Evolutionary conservation across 352 stramenopile genomes (phyloP).

Genomic region (Phytophthora ramorum): DNA sequence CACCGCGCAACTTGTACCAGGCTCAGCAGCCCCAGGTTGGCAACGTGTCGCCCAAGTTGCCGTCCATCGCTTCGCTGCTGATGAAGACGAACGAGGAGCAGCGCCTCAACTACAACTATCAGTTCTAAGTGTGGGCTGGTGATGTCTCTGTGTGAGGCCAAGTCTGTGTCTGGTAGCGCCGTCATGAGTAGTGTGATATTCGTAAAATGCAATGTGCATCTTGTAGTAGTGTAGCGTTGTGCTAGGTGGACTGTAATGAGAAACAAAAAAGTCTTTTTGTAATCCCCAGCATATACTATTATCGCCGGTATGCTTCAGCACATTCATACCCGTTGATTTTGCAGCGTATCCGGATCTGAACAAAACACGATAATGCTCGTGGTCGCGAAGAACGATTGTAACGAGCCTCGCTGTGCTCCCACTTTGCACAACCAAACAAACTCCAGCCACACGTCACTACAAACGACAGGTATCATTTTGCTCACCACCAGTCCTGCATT

Average conservation of each 20-base stretch:
- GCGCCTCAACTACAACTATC: slow-evolving; percentile 31
- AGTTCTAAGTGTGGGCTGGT: slow-evolving; percentile 33
- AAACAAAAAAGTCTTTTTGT: slow-evolving; percentile 26
- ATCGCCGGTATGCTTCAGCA: too few relatives aligned
- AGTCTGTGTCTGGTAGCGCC: slow-evolving; percentile 20
- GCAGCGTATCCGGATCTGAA: background rate
- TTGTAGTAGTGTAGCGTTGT: slow-evolving; percentile 18
- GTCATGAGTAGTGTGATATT: slow-evolving; percentile 19
- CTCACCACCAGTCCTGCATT: too few relatives aligned
- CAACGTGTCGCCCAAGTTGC: slow-evolving; percentile 48
- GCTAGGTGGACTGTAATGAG: slow-evolving; percentile 30
- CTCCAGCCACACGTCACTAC: too few relatives aligned
- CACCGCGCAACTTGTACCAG: slow-evolving; percentile 14
- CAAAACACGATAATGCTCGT: too few relatives aligned
- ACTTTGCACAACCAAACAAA: slow-evolving; percentile 1
- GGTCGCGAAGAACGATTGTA: too few relatives aligned
- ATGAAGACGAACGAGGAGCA: slow-evolving; percentile 36
- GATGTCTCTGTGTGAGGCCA: slow-evolving; percentile 17
- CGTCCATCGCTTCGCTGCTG: slow-evolving; percentile 69
- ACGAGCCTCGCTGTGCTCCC: too few relatives aligned
- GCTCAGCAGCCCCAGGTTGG: slow-evolving; percentile 20
- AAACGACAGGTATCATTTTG: too few relatives aligned
- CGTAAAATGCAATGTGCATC: background rate
- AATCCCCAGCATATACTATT: slow-evolving; percentile 1
- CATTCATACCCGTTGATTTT: too few relatives aligned